A percentile compares a stretch with the other conserved stretches of the same genome.
Conservation (phyloP, 2,329 filamentous ascomycete genomes). For the Monosporascus sp. region DNA sequence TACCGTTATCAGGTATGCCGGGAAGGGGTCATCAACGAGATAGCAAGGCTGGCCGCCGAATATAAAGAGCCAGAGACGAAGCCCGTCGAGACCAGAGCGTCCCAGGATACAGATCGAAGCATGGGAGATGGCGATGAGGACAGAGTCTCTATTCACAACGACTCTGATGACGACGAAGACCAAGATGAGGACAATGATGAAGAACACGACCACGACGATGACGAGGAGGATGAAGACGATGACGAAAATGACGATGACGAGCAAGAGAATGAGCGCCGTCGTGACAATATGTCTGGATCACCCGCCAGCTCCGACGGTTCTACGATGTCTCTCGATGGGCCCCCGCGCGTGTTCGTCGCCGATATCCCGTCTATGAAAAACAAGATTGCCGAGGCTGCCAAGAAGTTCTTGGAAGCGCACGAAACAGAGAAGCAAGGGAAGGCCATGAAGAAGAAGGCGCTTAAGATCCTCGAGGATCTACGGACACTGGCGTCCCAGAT, state of each 20-base stretch:
- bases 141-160: conserved; percentile 35
- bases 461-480: conserved; percentile 67
- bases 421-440: conserved; percentile 70
- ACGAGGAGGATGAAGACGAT: conserved; percentile 42
- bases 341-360: conserved; percentile 41
- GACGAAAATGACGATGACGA: conserved; percentile 52
- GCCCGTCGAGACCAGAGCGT: conserved; percentile 23
- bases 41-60: conserved; percentile 67
- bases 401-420: conserved; percentile 77
- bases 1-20: conserved; percentile 97
- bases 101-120: conserved; percentile 22
- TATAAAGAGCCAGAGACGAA: conserved; percentile 33
- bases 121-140: conserved; percentile 31
- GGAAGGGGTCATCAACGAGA: conserved; percentile 91
- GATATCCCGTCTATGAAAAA: conserved; percentile 58
- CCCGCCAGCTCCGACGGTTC: conserved; percentile 61
- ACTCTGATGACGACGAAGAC: conserved; percentile 48
- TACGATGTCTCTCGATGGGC: conserved; percentile 58
- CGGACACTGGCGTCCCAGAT: conserved; percentile 68
- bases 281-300: conserved; percentile 61
- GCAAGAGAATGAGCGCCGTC: conserved; percentile 37
- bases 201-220: conserved; percentile 44
- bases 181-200: conserved; percentile 43
- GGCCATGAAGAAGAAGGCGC: conserved; percentile 72
- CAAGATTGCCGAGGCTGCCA: conserved; percentile 70